phyloP scores from a whole-genome alignment of 2,329 filamentous ascomycete species.

The Sodiomyces alkalinus region DNA sequence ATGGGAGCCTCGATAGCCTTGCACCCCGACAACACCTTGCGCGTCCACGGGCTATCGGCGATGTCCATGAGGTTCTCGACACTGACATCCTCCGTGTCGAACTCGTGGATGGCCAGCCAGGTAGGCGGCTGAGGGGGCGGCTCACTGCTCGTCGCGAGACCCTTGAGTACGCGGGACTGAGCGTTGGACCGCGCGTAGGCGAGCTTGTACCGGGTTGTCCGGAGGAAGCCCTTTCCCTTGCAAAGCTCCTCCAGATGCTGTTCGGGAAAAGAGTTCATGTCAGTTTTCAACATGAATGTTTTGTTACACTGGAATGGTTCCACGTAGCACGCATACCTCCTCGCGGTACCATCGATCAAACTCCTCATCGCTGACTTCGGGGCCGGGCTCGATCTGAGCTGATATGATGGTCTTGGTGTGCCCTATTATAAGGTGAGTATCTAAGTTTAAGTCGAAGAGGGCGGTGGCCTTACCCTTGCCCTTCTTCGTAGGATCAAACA shows the following conservation, averaged over 20 bases:
- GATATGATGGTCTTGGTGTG: conserved; percentile 9
- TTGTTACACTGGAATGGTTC: too few species aligned
- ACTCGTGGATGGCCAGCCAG: conserved; percentile 6
- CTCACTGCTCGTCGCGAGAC: conserved; percentile 8
- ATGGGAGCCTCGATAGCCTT: neutral
- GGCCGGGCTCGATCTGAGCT: conserved; percentile 3
- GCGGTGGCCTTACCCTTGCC: conserved; percentile 7
- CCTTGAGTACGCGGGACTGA: conserved; percentile 10
- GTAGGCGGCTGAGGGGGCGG: conserved; percentile 7
- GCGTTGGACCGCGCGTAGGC: conserved; percentile 9
- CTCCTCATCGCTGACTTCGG: conserved; percentile 6
- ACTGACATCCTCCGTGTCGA: neutral
- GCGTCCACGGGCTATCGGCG: neutral
- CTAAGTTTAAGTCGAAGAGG: conserved; percentile 2
- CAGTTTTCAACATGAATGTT: too few species aligned
- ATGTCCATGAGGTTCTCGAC: neutral
- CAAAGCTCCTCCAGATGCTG: conserved; percentile 8
- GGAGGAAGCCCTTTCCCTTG: conserved; percentile 8
- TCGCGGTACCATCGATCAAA: conserved; percentile 11
- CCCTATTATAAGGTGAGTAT: conserved; percentile 3
- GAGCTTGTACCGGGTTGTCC: conserved; percentile 11
- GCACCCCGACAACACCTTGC: neutral
- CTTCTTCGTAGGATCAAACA: conserved; percentile 10
- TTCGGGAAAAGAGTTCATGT: too few species aligned
- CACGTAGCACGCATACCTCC: conserved; percentile 6